Conservation (phyloP, 2,329 filamentous ascomycete species). For the Epichloe elymi region DNA sequence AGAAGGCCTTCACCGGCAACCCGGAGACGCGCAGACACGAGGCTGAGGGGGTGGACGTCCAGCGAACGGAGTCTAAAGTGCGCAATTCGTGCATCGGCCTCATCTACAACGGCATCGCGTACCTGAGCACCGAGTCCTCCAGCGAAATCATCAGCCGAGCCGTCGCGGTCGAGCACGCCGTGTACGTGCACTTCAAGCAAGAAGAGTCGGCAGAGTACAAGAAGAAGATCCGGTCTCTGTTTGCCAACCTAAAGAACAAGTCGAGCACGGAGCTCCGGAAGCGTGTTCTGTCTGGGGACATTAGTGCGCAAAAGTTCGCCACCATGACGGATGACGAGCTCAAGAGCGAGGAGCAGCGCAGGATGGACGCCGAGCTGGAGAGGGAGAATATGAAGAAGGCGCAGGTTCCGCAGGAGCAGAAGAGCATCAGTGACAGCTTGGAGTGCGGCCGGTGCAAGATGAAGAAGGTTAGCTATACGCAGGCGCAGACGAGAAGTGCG, state of each 20-base stretch:
- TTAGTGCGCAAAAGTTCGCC: slow-evolving; percentile 62
- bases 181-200: slow-evolving; percentile 55
- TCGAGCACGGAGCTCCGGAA: slow-evolving; percentile 66
- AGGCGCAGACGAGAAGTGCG: slow-evolving; percentile 88
- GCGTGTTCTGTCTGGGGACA: slow-evolving; percentile 62
- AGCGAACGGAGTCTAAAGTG: slow-evolving; percentile 57
- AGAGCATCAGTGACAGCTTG: slow-evolving; percentile 76
- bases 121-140: slow-evolving; percentile 55
- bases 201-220: slow-evolving; percentile 61
- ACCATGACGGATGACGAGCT: slow-evolving; percentile 82
- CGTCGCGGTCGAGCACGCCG: slow-evolving; percentile 73
- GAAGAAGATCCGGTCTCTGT: slow-evolving; percentile 81
- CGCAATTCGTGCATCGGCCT: slow-evolving; percentile 82
- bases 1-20: slow-evolving; percentile 44
- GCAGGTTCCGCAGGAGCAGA: slow-evolving; percentile 85
- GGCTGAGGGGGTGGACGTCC: slow-evolving; percentile 65
- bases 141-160: slow-evolving; percentile 59
- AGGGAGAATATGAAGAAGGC: slow-evolving; percentile 95
- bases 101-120: slow-evolving; percentile 80
- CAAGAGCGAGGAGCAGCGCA: slow-evolving; percentile 71
- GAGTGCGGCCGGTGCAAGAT: slow-evolving; percentile 86
- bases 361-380: slow-evolving; percentile 61
- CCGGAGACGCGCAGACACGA: slow-evolving; percentile 72
- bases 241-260: slow-evolving; percentile 89
- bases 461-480: slow-evolving; percentile 89